Conservation (phyloP, 352 stramenopile species). For the Phytopythium cucurbitacearum region DNA sequence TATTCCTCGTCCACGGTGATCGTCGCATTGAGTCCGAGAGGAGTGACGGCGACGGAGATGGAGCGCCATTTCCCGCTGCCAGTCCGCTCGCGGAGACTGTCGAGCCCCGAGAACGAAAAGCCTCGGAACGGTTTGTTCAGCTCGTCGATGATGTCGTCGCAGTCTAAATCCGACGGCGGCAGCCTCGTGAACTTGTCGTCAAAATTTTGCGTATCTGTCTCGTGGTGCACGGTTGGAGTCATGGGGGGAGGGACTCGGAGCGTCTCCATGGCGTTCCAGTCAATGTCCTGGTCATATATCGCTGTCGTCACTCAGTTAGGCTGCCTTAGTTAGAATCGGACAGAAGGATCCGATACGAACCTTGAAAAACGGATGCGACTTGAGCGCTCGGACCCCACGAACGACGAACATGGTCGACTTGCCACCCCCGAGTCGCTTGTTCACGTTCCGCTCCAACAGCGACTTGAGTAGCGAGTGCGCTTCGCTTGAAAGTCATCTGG, state of each 20-base stretch:
- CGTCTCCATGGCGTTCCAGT: conserved; percentile 92
- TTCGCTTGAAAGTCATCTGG: conserved; percentile 76
- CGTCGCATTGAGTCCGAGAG: too few species aligned
- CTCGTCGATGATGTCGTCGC: conserved; percentile 48
- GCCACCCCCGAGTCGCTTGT: conserved; percentile 90
- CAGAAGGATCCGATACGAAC: conserved; percentile 14
- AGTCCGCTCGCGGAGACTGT: conserved; percentile 28
- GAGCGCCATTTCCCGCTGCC: conserved; percentile 6
- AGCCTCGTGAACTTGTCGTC: conserved; percentile 89
- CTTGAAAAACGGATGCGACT: conserved; percentile 94
- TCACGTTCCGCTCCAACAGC: conserved; percentile 95
- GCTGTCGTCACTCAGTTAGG: too few species aligned
- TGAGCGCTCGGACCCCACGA: conserved; percentile 93
- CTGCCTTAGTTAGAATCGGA: background rate
- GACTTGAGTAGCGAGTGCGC: conserved; percentile 94
- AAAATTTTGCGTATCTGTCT: conserved; percentile 94
- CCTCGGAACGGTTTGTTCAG: conserved; percentile 53
- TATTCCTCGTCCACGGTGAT: too few species aligned
- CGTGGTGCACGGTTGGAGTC: conserved; percentile 80
- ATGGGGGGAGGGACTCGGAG: conserved; percentile 89
- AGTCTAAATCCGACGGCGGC: conserved; percentile 54
- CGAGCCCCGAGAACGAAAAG: conserved; percentile 69
- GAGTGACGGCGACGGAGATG: conserved; percentile 4
- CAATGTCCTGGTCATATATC: conserved; percentile 26
- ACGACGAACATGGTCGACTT: conserved; percentile 98